phyloP scores from a whole-genome alignment of 306 rosid genomes.

The Senna tora region DNA sequence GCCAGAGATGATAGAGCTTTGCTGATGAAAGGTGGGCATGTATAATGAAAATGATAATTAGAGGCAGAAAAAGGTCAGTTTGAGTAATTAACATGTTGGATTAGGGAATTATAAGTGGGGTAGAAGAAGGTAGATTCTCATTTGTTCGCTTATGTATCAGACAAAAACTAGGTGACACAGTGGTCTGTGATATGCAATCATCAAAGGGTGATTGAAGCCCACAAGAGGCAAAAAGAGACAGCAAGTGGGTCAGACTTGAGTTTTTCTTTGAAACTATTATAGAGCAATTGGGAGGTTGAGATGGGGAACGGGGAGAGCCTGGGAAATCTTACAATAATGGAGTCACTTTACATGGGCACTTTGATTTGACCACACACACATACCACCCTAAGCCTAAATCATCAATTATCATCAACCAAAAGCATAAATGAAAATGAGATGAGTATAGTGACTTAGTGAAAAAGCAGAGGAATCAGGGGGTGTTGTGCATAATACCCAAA shows the following conservation, averaged over 20 bases:
- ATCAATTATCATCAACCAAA: slow-evolving; percentile 41
- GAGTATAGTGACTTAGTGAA: no score
- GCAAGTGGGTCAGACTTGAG: slow-evolving; percentile 60
- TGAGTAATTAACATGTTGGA: slow-evolving; percentile 50
- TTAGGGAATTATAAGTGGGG: slow-evolving; percentile 51
- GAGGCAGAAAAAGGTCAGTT: slow-evolving; percentile 41
- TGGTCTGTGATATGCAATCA: slow-evolving; percentile 73
- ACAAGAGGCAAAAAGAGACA: slow-evolving; percentile 65
- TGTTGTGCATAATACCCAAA: not conserved
- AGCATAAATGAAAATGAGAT: not conserved
- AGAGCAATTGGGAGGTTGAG: slow-evolving; percentile 31
- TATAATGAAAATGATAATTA: slow-evolving; percentile 37
- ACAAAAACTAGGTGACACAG: slow-evolving; percentile 70
- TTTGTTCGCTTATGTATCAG: slow-evolving; percentile 60
- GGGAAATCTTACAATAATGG: slow-evolving; percentile 66
- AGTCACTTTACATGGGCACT: slow-evolving; percentile 46
- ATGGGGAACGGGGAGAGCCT: slow-evolving; percentile 41
- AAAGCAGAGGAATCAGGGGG: no score
- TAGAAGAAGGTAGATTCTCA: slow-evolving; percentile 61
- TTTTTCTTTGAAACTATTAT: slow-evolving; percentile 18
- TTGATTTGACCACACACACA: slow-evolving; percentile 67
- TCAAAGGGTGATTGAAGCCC: slow-evolving; percentile 79
- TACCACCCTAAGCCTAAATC: slow-evolving; percentile 30
- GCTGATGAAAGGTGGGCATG: slow-evolving; percentile 33
- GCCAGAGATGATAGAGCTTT: not conserved